Conservation (phyloP, 208 protist genomes). For the Leishmania braziliensis region DNA sequence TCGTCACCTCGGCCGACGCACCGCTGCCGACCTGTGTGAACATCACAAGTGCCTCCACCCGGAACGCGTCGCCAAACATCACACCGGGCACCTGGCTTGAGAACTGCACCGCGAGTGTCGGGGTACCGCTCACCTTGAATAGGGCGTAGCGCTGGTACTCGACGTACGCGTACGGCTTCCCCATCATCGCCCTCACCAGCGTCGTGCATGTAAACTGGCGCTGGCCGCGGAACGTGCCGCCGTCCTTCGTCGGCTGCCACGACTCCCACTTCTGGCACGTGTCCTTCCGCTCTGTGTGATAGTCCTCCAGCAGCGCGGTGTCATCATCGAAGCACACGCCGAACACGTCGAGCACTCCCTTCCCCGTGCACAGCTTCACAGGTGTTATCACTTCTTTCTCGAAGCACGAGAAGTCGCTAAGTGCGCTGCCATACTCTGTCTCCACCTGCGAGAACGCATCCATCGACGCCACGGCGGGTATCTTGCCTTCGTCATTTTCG, state of each 20-base stretch:
- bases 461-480: constrained; percentile 47
- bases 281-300: constrained; percentile 52
- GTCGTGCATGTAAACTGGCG: constrained; percentile 60
- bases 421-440: constrained; percentile 60
- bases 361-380: constrained; percentile 43
- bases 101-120: constrained; percentile 62
- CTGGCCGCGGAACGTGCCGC: constrained; percentile 52
- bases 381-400: constrained; percentile 55
- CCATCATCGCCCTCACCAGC: constrained; percentile 56
- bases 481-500: constrained; percentile 41
- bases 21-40: constrained; percentile 48
- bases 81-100: constrained; percentile 62
- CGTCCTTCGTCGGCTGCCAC: constrained; percentile 46
- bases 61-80: constrained; percentile 68
- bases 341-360: constrained; percentile 64
- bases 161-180: constrained; percentile 50
- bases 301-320: constrained; percentile 41
- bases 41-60: constrained; percentile 44
- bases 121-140: constrained; percentile 48
- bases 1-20: constrained; percentile 23
- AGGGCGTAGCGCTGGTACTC: constrained; percentile 74
- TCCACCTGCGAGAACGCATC: constrained; percentile 55
- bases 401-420: constrained; percentile 58
- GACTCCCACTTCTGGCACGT: constrained; percentile 52
- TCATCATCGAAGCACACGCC: constrained; percentile 62